Evolutionary conservation across 2,329 filamentous ascomycete species (phyloP), one percentile per base, ranked within the genome.

Genomic region (Cercospora berteroae): DNA sequence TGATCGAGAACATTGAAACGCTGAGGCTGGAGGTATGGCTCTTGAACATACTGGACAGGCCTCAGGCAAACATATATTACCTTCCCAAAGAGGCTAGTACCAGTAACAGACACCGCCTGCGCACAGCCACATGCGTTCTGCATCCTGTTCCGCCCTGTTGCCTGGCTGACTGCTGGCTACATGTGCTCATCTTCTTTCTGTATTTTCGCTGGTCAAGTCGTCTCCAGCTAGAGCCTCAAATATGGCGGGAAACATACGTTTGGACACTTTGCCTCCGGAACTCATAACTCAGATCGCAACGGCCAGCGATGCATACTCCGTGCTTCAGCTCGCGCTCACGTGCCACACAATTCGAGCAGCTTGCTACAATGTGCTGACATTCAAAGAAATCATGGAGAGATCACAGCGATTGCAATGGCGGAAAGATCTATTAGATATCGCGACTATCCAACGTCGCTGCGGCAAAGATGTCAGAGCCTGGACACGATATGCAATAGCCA

Each of bases 261-360:
- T 71, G 18, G 63, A 68, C 18, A 18, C 50, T 6, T 61, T 72
- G 8, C 70, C 70, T 4, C 52, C 60, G n/a, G 70, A 71, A 48
- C 61, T 72, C 13, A 65, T 72, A 18, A 55, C 65, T n/a, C 67
- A 66, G 20, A 69, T 72, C 42, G 69, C 69, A 18, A 55, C 42
- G 31, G 59, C 42, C n/a, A 52, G 64, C 23, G 64, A 70, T 62
- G 69, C 68, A 31, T 44, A 44, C 12, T 60, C 69, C 4, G 58
- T 44, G 16, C 25, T 70, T n/a, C 50, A 57, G 33, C 57, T 71
- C 5, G 56, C 68, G 7, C 12, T 29, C 31, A 68, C 68, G 36
- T 67, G 64, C 55, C 66, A 55, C n/a, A 23, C 9, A 27, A 60
- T 70, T 48, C 68, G 68, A 36, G 55, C 62, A 29, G 69, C 68